Conservation (phyloP, 2,329 filamentous ascomycete species). For the Calonectria multiphialidica region DNA sequence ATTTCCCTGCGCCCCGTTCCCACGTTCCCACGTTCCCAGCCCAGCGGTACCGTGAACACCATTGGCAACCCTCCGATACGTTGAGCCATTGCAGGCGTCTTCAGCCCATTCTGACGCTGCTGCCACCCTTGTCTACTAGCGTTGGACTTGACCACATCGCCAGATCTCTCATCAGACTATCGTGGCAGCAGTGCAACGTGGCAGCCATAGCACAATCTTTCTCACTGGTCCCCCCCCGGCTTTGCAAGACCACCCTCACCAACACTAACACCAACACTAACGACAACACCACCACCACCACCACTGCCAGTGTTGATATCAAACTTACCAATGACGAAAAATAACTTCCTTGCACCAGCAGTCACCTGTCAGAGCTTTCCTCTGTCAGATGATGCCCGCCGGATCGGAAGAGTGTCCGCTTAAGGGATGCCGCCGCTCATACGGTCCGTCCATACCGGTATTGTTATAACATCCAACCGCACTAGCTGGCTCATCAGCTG, state of each 20-base stretch:
- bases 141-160: not conserved
- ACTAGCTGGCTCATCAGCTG: slow-evolving; percentile 21
- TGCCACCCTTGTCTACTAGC: not conserved
- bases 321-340: not conserved
- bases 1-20: slow-evolving; percentile 3
- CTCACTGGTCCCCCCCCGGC: not conserved
- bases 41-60: slow-evolving; percentile 2
- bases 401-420: not conserved
- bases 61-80: not conserved
- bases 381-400: slow-evolving; percentile 10
- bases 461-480: slow-evolving; percentile 24
- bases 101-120: not conserved
- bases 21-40: slow-evolving; percentile 9
- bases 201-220: not conserved
- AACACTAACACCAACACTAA: not conserved
- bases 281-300: not conserved
- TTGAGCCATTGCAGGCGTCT: not conserved
- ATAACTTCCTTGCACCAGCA: not conserved
- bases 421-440: slow-evolving; percentile 32
- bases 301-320: not conserved
- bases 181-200: slow-evolving; percentile 15
- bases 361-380: not conserved
- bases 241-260: not conserved
- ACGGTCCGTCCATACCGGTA: slow-evolving; percentile 41
- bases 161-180: not conserved